Percentiles rank a stretch among this genome's conserved stretches.
Evolutionary conservation across 805 yeast species (phyloP).

Genomic region (Saccharomycopsis synnaedendra): DNA sequence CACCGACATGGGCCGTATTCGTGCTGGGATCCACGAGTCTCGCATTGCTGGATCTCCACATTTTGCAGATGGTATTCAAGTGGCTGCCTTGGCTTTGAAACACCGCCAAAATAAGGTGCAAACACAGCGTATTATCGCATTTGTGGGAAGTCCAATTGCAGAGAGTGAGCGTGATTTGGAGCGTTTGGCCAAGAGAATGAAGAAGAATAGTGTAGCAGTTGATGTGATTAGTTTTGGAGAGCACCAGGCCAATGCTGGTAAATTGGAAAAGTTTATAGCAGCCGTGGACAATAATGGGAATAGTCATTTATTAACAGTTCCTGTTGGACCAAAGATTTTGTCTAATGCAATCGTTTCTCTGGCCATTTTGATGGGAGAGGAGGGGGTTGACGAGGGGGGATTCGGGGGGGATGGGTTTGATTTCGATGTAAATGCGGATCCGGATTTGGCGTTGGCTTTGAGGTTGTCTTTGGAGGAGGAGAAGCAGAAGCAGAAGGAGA

Average conservation of each 20-base stretch:
- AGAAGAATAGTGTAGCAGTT: constrained; percentile 83
- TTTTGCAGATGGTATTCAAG: constrained; percentile 77
- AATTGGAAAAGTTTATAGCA: constrained; percentile 68
- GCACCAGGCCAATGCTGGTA: constrained; percentile 61
- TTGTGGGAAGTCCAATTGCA: constrained; percentile 77
- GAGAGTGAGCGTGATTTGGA: constrained; percentile 64
- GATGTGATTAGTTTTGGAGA: constrained; percentile 92
- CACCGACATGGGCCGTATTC: constrained; percentile 72
- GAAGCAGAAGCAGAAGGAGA: constrained; percentile 70
- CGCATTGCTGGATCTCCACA: constrained; percentile 59
- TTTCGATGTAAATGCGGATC: constrained; percentile 87
- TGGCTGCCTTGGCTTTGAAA: constrained; percentile 85
- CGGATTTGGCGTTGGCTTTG: constrained; percentile 92
- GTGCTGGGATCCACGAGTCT: constrained; percentile 60
- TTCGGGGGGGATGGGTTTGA: constrained; percentile 41
- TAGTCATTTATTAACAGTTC: constrained; percentile 74
- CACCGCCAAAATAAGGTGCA: constrained; percentile 94
- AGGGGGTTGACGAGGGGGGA: constrained; percentile 29
- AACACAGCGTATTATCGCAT: constrained; percentile 78
- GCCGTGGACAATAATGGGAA: constrained; percentile 66
- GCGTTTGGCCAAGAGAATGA: constrained; percentile 81
- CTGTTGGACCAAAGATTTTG: constrained; percentile 78
- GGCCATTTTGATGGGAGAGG: constrained; percentile 47
- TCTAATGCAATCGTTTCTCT: constrained; percentile 75
- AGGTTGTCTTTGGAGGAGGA: constrained; percentile 93